These are phyloP conservation scores for Collybiopsis confluens DNA, from an alignment of 768 basidiomycete genomes.

Conservation along the genomic window DNA sequence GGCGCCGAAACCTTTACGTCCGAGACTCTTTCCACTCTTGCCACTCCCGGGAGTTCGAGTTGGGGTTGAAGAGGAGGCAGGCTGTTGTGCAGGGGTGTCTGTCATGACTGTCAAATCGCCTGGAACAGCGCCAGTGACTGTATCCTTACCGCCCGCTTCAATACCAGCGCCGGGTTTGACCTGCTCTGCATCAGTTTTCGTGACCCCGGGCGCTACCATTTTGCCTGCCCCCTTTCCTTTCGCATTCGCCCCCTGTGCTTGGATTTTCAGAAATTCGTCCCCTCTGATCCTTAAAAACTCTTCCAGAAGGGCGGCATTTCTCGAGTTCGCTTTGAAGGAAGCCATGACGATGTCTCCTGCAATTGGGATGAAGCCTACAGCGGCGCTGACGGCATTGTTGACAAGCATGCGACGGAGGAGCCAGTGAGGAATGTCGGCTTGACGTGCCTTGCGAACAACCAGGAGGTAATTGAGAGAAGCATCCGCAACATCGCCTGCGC, in stretches of 20 bases:
- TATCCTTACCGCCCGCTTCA: not conserved
- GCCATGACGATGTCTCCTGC: constrained; percentile 68
- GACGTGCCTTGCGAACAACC: constrained; percentile 67
- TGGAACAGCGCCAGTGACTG: not conserved
- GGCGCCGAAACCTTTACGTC: constrained; percentile 12
- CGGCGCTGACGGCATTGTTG: constrained; percentile 69
- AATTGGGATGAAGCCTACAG: constrained; percentile 38
- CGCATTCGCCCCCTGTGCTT: constrained; percentile 20
- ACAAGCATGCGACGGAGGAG: constrained; percentile 70
- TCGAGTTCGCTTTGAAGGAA: constrained; percentile 80
- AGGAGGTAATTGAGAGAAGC: constrained; percentile 68
- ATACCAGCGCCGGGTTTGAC: constrained; percentile 40
- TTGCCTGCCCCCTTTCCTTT: constrained; percentile 15
- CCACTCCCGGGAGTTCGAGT: not conserved
- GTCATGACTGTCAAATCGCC: not conserved
- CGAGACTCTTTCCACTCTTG: constrained; percentile 8
- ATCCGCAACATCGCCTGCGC: constrained; percentile 64
- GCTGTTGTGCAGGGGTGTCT: not conserved
- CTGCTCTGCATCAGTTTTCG: constrained; percentile 24
- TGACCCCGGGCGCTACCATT: constrained; percentile 17
- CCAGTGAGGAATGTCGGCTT: constrained; percentile 68
- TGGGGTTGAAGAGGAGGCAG: not conserved
- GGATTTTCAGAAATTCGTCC: constrained; percentile 58
- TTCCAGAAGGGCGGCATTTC: constrained; percentile 84
- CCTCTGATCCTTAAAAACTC: constrained; percentile 80